Evolutionary conservation across 208 protist species (phyloP), one percentile per base, ranked within the genome.

Genomic region (Crithidia sp.): DNA sequence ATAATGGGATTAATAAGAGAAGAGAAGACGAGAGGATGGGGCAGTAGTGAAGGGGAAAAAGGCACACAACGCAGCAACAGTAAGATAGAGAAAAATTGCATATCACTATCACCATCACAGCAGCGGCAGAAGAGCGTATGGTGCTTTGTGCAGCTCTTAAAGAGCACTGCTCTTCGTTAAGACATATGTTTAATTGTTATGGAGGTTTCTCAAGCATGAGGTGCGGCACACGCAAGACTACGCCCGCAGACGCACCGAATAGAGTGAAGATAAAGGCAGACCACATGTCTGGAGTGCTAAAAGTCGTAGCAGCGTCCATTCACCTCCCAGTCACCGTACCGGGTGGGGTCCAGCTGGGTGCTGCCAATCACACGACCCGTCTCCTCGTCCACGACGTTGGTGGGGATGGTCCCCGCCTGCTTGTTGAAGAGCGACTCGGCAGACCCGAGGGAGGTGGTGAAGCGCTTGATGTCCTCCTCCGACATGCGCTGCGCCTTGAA

Each of bases 281-380:
- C 28, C 28, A 1, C 28, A 28, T 28, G 28, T 28, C 28, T 28
- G 28, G 28, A 28, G 28, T 28, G 0, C 28, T 63, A 96, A 67
- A 96, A 96, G 66, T 96, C 92, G 74, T 90, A 93, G 77, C 92
- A 96, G 45, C 92, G 84, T 7, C 92, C 92, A 75, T 96, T 94
- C 49, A 90, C 84, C 74, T 96, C 92, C 90, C 92, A 96, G 68
- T 96, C 92, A 8, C 92, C 92, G 72, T 96, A 96, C 9, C 92
- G 89, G 10, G 88, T 93, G 5, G 92, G 92, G 60, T 94, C 83
- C 10, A 68, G 88, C 77, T 95, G 89, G 16, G 88, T 86, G 82
- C 92, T 95, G 55, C 92, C 92, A 50, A 96, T 87, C 7, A 93
- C 88, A 7, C 82, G 81, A 0, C 90, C 90, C 28, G 92, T 95